Evolutionary conservation across 1,284 basidiomycete genomes (phyloP), one percentile per base, ranked within the genome.

Genomic region (Irpex sp.): DNA sequence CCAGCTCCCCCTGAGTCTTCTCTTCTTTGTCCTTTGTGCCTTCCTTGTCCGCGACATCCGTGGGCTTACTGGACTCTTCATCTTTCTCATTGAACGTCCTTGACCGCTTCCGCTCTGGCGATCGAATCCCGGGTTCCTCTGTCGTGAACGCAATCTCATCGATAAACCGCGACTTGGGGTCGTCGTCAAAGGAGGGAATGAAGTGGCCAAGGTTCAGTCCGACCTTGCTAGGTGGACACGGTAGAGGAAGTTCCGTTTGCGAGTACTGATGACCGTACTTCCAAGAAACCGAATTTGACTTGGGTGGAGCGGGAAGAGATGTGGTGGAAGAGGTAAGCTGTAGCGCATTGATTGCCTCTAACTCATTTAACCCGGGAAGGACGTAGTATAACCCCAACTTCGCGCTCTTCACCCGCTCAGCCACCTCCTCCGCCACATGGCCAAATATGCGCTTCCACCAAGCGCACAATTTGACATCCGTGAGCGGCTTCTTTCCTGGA

Each of bases 161-260:
- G 72, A 97, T 77, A 75, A 97, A 97, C 19, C 96, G 84, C 61
- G 92, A 88, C 75, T 97, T 97, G 1, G 96, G 95, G 75, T 97
- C 94, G 71, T 98, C 96, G 17, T 94, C 92, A 71, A 97, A 94
- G 61, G 85, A 89, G 2, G 96, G 96, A 21, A 97, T 90, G 60
- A 86, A 83, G 57, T 87, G 84, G 0, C 92, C 92, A 21, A 97
- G 77, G 65, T 90, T 83, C 19, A 73, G 76, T 31, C 62, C 51
- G 34, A 70, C 69, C 3, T 69, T 67, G 54, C 74, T 74, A 31
- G 73, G 68, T 2, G 82, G 81, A 67, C 87, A 87, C 0, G 89
- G 86, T 31, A 88, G 78, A 3, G 81, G 79, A 31, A 88, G 81
- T 3, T 85, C 80, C 1, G 73, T 77, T 74, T 87, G 83, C 2